Base-by-base conservation (phyloP, 108 stramenopile species). In the Cyclotella sp. region DNA sequence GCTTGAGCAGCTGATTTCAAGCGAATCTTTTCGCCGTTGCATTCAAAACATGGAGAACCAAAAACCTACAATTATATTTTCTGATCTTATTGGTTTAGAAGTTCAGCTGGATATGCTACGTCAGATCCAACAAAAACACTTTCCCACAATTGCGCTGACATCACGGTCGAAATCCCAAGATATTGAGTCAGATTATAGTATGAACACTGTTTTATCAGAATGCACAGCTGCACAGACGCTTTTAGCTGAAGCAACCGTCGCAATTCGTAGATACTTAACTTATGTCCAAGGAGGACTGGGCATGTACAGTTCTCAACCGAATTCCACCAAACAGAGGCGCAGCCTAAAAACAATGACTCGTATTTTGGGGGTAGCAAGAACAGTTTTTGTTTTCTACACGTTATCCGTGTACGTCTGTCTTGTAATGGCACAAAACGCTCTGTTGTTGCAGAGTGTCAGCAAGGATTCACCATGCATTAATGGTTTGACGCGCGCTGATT, bases 201-300 rank as follows among this genome's bases (percentile, higher is more conserved):
- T 13, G 2, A 87, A 87, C 46, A 26, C 59, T n/a, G 24, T 40
- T 24, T 47, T 86, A 34, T 22, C 82, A n/a, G 47, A 55, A 57
- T 44, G 43, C 28, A 73, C 64, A 51, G 82, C 82, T 12, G 72
- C 81, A 27, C 81, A 53, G 21, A 62, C 63, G 9, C 77, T 89
- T 19, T 60, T 89, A 22, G 30, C 69, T 18, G 88, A 89, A 60
- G 58, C 85, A 45, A 81, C 73, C 8, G 18, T 15, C 11, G 84
- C 82, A 9, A 63, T 75, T 9, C 47, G 63, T n/a, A 42, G n/a
- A 0, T 78, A 73, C 62, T 40, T 73, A 30, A 39, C 13, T 0
- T 30, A 9, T 9, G n/a, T 78, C 3, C 54, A 65, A 39, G 53
- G 40, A 14, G 72, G 72, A 53, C 18, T 76, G 28, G 49, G 24